A percentile compares a stretch with the other conserved stretches of the same genome.
phyloP scores from a whole-genome alignment of 2,329 filamentous ascomycete genomes.

The Fusarium scirpi region DNA sequence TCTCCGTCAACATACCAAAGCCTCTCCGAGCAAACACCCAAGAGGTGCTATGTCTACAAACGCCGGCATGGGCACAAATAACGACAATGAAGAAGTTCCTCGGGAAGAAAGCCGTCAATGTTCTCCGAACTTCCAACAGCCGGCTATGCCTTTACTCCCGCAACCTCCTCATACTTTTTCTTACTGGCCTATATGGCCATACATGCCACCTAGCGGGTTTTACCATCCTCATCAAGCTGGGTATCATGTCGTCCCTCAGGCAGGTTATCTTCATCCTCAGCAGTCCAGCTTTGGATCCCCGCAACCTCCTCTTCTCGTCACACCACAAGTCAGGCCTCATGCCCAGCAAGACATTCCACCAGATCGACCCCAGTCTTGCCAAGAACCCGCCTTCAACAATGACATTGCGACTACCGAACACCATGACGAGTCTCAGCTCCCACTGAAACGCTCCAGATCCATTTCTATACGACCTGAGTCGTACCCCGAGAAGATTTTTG shows the following conservation, averaged over 20 bases:
- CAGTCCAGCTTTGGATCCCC: background rate
- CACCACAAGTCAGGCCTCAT: background rate
- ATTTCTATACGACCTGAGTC: background rate
- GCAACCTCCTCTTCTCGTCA: background rate
- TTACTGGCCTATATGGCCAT: background rate
- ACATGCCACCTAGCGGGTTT: background rate
- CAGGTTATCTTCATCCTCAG: background rate
- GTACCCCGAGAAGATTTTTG: background rate
- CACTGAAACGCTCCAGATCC: background rate
- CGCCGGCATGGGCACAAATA: background rate
- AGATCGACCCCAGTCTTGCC: background rate
- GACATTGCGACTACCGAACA: background rate
- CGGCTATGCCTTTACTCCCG: too few relatives aligned
- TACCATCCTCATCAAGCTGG: background rate
- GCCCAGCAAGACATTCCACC: background rate
- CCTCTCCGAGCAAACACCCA: background rate
- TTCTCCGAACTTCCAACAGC: background rate
- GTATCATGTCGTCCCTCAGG: background rate
- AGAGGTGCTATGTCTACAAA: background rate
- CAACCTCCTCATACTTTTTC: background rate
- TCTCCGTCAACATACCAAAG: background rate
- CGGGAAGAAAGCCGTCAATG: background rate
- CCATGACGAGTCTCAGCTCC: background rate
- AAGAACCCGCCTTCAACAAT: fast-evolving
- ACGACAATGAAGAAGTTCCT: too few relatives aligned